These are phyloP conservation scores for Cymbidium sinense DNA, from an alignment of 106 monocot genomes.

Conservation along the genomic window DNA sequence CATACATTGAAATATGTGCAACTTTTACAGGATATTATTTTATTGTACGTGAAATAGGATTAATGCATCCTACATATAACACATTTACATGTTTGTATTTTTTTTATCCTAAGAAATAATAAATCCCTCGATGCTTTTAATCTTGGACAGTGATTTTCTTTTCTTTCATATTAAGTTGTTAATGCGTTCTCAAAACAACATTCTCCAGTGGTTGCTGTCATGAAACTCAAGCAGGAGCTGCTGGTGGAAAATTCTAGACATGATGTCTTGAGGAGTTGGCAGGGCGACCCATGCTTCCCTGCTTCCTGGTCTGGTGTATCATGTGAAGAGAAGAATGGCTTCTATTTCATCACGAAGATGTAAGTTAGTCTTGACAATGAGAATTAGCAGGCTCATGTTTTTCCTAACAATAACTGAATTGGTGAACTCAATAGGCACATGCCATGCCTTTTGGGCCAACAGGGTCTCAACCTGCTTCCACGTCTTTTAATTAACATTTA, in stretches of 20 bases:
- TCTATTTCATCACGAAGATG: conserved; percentile 24
- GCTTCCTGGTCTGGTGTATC: conserved; percentile 30
- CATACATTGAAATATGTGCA: not conserved
- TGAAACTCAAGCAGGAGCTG: conserved; percentile 24
- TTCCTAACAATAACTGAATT: not conserved
- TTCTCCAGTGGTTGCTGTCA: conserved; percentile 22
- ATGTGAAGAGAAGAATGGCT: conserved; percentile 19
- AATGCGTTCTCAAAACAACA: not conserved
- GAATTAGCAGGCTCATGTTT: not conserved
- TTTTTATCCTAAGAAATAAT: not conserved
- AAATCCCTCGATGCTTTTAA: not conserved
- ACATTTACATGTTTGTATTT: not conserved
- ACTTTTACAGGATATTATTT: not conserved
- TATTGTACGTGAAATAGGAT: not conserved
- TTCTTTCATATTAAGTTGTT: not conserved
- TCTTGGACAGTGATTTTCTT: not conserved
- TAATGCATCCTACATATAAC: not conserved
- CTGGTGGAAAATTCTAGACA: conserved; percentile 19
- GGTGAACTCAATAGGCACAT: not conserved
- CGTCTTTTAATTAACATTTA: not conserved
- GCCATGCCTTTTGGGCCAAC: too few species aligned
- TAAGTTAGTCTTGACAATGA: conserved; percentile 13
- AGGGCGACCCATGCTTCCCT: conserved; percentile 33
- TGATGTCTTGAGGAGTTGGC: conserved; percentile 22
- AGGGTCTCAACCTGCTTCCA: not conserved